Percentiles rank a stretch among this genome's conserved stretches.
Conservation (phyloP, 2,329 filamentous ascomycete genomes). For the Fusarium sp. region DNA sequence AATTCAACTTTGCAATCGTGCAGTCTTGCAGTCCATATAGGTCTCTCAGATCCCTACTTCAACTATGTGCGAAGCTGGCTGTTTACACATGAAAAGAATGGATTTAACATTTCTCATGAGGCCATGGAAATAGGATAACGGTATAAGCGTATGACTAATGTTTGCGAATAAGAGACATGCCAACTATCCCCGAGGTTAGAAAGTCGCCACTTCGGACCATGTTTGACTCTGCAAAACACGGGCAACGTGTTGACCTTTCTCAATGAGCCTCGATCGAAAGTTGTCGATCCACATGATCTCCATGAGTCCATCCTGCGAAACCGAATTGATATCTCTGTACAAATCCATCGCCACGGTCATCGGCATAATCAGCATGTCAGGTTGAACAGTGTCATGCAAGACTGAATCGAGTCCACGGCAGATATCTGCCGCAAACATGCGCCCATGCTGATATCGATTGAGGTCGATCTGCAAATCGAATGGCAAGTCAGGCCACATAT, state of each 20-base stretch:
- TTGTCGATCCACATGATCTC: slow-evolving; percentile 59
- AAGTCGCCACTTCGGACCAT: slow-evolving; percentile 51
- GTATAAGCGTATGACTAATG: neutral
- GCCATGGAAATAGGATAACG: neutral
- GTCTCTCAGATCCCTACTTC: neutral
- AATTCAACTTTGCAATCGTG: neutral
- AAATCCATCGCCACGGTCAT: slow-evolving; percentile 54
- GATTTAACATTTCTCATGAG: neutral
- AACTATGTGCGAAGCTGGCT: neutral
- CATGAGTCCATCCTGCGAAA: slow-evolving; percentile 52
- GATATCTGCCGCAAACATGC: slow-evolving; percentile 56
- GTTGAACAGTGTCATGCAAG: slow-evolving; percentile 54
- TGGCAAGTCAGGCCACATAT: slow-evolving; percentile 51
- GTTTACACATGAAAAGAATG: neutral
- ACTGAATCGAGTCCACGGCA: slow-evolving; percentile 61
- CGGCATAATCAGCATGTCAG: slow-evolving; percentile 55
- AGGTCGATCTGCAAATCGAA: slow-evolving; percentile 52
- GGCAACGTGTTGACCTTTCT: slow-evolving; percentile 53
- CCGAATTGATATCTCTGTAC: slow-evolving; percentile 50
- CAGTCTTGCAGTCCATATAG: neutral
- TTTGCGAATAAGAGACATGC: neutral
- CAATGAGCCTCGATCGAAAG: slow-evolving; percentile 51
- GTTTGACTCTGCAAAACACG: slow-evolving; percentile 48
- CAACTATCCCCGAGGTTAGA: slow-evolving; percentile 13
- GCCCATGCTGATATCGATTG: slow-evolving; percentile 53